Evolutionary conservation across 1,284 basidiomycete species (phyloP).

Genomic region (Trichosporon ovoides): DNA sequence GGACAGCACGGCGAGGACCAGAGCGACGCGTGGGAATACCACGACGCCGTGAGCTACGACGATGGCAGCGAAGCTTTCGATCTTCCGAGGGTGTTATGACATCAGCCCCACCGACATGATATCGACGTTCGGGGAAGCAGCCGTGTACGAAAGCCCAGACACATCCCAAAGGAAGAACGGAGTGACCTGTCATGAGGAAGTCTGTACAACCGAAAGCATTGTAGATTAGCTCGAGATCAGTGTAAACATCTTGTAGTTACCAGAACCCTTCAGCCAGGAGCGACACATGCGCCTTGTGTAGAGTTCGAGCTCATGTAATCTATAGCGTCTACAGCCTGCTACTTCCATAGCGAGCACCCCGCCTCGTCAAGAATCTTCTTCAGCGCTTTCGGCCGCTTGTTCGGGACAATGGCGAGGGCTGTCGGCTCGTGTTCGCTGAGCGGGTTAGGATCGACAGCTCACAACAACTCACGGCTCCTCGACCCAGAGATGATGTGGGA

Average conservation of each 20-base stretch:
- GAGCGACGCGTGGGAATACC: neutral
- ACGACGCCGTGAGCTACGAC: neutral
- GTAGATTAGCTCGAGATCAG: too few species aligned
- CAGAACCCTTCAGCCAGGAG: neutral
- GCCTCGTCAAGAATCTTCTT: slow-evolving; percentile 49
- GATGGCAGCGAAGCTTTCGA: neutral
- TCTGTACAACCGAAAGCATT: too few species aligned
- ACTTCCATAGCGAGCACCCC: slow-evolving; percentile 41
- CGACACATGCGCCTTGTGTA: neutral
- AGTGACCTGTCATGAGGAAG: too few species aligned
- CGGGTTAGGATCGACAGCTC: slow-evolving; percentile 3
- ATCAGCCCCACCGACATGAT: neutral
- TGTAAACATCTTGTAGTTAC: neutral
- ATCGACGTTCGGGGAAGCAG: too few species aligned
- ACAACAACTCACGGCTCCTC: slow-evolving; percentile 50
- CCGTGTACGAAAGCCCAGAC: too few species aligned
- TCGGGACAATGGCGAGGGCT: slow-evolving; percentile 52
- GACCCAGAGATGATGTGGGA: slow-evolving; percentile 51
- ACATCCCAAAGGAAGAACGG: too few species aligned
- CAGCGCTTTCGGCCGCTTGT: slow-evolving; percentile 50
- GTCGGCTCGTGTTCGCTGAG: slow-evolving; percentile 49
- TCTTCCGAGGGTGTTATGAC: neutral
- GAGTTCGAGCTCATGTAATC: neutral
- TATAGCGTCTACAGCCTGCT: neutral
- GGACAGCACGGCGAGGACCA: neutral